These are phyloP conservation scores for Naematelia aurantialba DNA, from an alignment of 768 basidiomycete genomes.

Conservation along the genomic window DNA sequence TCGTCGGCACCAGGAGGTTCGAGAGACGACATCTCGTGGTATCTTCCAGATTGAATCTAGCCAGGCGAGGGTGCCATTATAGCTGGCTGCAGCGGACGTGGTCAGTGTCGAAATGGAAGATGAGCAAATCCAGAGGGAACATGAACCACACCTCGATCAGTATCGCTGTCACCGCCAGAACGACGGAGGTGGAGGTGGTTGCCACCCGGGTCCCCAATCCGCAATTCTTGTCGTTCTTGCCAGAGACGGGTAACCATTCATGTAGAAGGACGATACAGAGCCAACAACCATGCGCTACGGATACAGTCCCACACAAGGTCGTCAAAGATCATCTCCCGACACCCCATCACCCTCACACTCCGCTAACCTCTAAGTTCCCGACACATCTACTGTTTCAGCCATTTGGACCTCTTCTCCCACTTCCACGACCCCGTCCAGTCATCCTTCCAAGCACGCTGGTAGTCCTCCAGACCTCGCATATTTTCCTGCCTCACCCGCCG, in stretches of 20 bases:
- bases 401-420: not conserved
- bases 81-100: too few species aligned
- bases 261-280: too few species aligned
- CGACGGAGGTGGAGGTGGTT: too few species aligned
- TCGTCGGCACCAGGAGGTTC: conserved; percentile 12
- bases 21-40: conserved; percentile 1
- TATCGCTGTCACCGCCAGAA: too few species aligned
- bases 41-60: not conserved
- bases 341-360: not conserved
- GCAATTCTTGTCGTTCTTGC: too few species aligned
- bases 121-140: too few species aligned
- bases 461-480: not conserved
- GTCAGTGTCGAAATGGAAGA: too few species aligned
- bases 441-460: not conserved
- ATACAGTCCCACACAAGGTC: too few species aligned
- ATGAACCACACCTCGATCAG: too few species aligned
- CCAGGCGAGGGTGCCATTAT: conserved; percentile 1
- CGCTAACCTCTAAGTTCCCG: not conserved
- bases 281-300: too few species aligned
- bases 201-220: too few species aligned
- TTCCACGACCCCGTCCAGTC: not conserved
- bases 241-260: too few species aligned
- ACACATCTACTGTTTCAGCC: not conserved
- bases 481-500: not conserved
- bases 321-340: not conserved